Conservation (phyloP, 1,139 yeast genomes). For the Debaryomyces coudertii region DNA sequence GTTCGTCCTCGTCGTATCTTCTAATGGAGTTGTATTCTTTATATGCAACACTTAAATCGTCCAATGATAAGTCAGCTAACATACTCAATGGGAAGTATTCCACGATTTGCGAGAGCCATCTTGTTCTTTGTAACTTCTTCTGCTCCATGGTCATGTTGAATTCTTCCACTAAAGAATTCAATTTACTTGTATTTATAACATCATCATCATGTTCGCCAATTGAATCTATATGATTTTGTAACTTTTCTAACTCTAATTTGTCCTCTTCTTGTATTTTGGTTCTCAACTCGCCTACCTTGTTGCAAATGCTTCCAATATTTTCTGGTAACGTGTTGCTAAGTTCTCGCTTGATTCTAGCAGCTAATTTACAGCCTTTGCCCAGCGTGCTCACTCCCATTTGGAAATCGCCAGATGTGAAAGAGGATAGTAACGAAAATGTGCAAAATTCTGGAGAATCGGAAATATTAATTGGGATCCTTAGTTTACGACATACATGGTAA, state of each 20-base stretch:
- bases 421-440: slow-evolving; percentile 76
- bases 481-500: slow-evolving; percentile 51
- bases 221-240: slow-evolving; percentile 25
- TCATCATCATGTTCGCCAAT: slow-evolving; percentile 73
- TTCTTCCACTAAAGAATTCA: slow-evolving; percentile 67
- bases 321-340: slow-evolving; percentile 65
- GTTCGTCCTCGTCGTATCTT: slow-evolving; percentile 4
- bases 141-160: slow-evolving; percentile 56
- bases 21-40: slow-evolving; percentile 12
- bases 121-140: slow-evolving; percentile 60
- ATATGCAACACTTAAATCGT: slow-evolving; percentile 55
- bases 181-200: slow-evolving; percentile 56
- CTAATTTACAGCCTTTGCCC: slow-evolving; percentile 89
- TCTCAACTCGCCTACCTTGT: slow-evolving; percentile 69
- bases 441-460: slow-evolving; percentile 74
- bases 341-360: slow-evolving; percentile 78
- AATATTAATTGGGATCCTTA: slow-evolving; percentile 81
- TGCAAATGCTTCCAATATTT: slow-evolving; percentile 70
- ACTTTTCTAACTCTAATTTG: slow-evolving; percentile 26
- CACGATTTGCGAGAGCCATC: slow-evolving; percentile 89
- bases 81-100: slow-evolving; percentile 83
- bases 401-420: slow-evolving; percentile 70
- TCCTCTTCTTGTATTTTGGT: slow-evolving; percentile 59
- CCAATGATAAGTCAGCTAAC: slow-evolving; percentile 59
- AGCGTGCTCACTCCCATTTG: slow-evolving; percentile 84